Base-by-base conservation (phyloP, 176 grass and related monocot species). In the Puccinellia tenuiflora region DNA sequence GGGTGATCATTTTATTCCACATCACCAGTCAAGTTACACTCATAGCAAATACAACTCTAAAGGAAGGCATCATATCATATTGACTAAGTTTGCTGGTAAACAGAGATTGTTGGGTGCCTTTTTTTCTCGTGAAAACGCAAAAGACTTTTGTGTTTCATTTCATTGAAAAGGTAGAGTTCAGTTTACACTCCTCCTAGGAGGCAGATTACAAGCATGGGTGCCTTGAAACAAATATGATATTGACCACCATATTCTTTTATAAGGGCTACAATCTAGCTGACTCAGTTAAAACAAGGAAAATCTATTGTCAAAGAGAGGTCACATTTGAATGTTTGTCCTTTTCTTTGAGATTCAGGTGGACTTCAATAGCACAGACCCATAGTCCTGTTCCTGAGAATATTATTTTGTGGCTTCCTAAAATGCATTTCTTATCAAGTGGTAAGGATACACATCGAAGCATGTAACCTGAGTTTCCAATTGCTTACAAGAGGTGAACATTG, bases 191-290 rank as follows among this genome's bases (percentile, higher is more conserved):
- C 35, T 37, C 35, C 35, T 37, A 37, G 35, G 35, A 37, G 35
- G 35, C 35, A 37, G 35, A 37, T 37, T 37, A 37, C 35, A 37
- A 37, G 6, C 35, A 37, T 3, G 35, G 35, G 4, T n/a, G n/a
- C 53, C 43, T 77, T 77, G 53, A 77, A 47, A 59, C n/a, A 77
- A 77, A n/a, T n/a, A n/a, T n/a, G n/a, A n/a, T n/a, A n/a, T 37
- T 55, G 52, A 39, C 50, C 14, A 9, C 33, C n/a, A 22, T 39
- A n/a, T 39, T 77, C 75, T 77, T 54, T 7, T 77, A 35, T 16
- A 39, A 77, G 75, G 75, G 33, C 21, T 57, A 54, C 75, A 77
- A 52, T 40, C n/a, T 77, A 77, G 33, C 52, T 5, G 13, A 2
- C 13, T 57, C 75, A 76, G 14, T 38, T 40, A 24, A 57, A 59